A percentile compares a stretch with the other conserved stretches of the same genome.
These are phyloP conservation scores for Phytophthora quininea DNA, from an alignment of 352 stramenopile genomes.

Conservation along the genomic window DNA sequence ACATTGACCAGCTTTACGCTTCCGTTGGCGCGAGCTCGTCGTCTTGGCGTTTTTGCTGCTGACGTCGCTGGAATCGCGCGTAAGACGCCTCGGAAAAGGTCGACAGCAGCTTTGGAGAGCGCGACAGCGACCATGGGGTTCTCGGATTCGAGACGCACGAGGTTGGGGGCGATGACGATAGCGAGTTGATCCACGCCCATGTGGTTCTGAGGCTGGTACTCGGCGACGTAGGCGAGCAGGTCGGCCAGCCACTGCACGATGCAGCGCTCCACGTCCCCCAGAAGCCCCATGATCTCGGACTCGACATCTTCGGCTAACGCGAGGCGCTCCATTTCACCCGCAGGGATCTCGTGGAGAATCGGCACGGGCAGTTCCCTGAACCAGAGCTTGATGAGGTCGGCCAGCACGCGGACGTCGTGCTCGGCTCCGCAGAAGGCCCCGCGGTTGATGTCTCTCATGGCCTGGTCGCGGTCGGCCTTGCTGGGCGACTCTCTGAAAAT, in stretches of 20 bases:
- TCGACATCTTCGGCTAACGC: constrained; percentile 48
- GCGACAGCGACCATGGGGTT: constrained; percentile 88
- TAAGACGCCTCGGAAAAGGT: constrained; percentile 70
- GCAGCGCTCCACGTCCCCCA: constrained; percentile 56
- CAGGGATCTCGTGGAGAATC: constrained; percentile 81
- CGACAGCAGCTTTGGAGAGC: constrained; percentile 85
- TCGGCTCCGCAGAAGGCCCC: constrained; percentile 67
- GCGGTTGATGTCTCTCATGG: constrained; percentile 86
- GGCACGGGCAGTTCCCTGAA: constrained; percentile 87
- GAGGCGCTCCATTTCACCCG: constrained; percentile 66
- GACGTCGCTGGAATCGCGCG: constrained; percentile 37
- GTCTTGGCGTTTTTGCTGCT: constrained; percentile 21
- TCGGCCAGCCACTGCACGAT: constrained; percentile 88
- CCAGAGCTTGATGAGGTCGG: constrained; percentile 91
- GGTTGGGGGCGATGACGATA: constrained; percentile 90
- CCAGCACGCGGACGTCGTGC: constrained; percentile 84
- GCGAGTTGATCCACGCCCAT: constrained; percentile 92
- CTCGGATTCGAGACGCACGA: constrained; percentile 85
- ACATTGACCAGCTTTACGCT: constrained; percentile 24
- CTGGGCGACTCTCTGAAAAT: constrained; percentile 91
- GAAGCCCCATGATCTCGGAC: constrained; percentile 49
- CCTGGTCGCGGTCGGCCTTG: constrained; percentile 83
- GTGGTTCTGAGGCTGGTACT: constrained; percentile 77
- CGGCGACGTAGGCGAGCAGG: constrained; percentile 72
- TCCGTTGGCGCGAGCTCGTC: constrained; percentile 11